Evolutionary conservation across 257 asterid genomes (phyloP), one percentile per base, ranked within the genome.

Genomic region (Lycium barbarum): DNA sequence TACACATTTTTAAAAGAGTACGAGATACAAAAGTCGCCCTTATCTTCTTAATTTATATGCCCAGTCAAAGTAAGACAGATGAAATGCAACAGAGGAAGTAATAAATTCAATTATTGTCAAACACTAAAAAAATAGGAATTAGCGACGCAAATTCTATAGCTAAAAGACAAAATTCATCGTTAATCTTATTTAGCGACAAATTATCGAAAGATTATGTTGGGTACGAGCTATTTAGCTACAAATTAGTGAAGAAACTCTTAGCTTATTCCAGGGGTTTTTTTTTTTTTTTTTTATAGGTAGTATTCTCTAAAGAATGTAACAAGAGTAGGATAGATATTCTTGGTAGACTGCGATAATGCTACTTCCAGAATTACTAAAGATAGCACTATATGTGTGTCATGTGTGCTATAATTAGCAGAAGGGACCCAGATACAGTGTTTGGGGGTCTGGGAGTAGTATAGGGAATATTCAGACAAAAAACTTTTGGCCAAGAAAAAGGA

Each of bases 311-410:
- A 3, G 9, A 35, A 66, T 33, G 54, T 40, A 40, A 9, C 26
- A 40, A 38, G 49, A 17, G 55, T 70, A 70, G 26, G 55, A 76
- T 22, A 15, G 63, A 76, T 51, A 76, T 49, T 76, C 26, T 22
- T 76, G 62, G 81, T 22, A 51, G 47, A 12, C 14, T 47, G 14
- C 45, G 45, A 51, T 74, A 22, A 49, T 76, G 26, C 43, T 47
- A 51, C 61, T 76, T 76, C 81, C 62, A 47, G 7, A 22, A 51
- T 67, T 67, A 35, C 81, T 49, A 74, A 76, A 76, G 40, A 49
- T 76, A 76, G 81, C 81, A 76, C 13, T 76, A 76, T 76, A 7
- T 20, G 20, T 74, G 81, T 76, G 81, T 51, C 81, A 76, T 49
- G 45, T 76, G 59, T 76, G 81, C 81, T 6, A 76, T 68, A 7